Conservation (phyloP, 257 asterid genomes). For the Solanum stenotomum region DNA sequence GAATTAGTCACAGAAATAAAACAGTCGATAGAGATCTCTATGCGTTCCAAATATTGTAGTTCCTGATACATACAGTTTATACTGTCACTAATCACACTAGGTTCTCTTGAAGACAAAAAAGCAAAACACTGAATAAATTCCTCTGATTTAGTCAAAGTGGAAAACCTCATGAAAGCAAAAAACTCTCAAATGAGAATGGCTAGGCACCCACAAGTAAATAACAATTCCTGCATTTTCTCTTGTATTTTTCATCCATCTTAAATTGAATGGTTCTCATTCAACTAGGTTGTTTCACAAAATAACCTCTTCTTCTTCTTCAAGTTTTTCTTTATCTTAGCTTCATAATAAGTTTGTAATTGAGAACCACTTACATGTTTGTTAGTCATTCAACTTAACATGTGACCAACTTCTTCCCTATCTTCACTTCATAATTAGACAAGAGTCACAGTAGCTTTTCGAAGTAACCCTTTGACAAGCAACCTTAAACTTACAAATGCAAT, state of each 20-base stretch:
- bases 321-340: background rate
- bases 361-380: background rate
- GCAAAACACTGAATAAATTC: background rate
- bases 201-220: background rate
- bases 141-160: background rate
- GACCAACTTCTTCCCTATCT: background rate
- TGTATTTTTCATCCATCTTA: background rate
- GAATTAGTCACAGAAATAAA: background rate
- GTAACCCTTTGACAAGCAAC: background rate
- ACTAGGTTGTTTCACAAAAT: background rate
- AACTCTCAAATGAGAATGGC: background rate
- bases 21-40: background rate
- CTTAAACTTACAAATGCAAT: background rate
- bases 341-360: background rate
- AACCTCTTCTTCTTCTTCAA: background rate
- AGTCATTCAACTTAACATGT: background rate
- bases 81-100: background rate
- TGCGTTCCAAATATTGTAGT: background rate
- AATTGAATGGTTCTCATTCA: background rate
- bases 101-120: background rate
- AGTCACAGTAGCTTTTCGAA: background rate
- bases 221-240: background rate
- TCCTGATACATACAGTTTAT: background rate
- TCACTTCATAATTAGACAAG: background rate
- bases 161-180: background rate